These are phyloP conservation scores for Ilex asprella DNA, from an alignment of 257 asterid species.

Conservation along the genomic window DNA sequence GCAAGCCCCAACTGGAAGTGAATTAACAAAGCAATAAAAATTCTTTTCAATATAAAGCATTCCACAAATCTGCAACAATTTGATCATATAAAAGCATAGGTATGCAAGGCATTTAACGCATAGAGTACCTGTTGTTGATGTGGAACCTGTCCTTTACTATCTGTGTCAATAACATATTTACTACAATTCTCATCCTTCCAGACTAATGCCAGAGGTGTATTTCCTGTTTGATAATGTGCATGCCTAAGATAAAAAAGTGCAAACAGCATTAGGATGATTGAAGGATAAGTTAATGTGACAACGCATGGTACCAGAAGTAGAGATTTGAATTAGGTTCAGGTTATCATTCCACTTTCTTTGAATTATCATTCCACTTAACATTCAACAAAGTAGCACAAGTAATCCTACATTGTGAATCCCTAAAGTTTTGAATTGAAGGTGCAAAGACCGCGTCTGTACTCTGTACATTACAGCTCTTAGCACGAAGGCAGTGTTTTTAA, in stretches of 20 bases:
- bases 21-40: background rate
- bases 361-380: too few relatives aligned
- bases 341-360: too few relatives aligned
- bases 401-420: too few relatives aligned
- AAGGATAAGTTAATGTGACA: background rate
- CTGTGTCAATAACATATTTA: constrained; percentile 85
- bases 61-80: background rate
- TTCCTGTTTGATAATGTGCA: constrained; percentile 90
- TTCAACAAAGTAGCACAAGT: too few relatives aligned
- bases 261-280: constrained; percentile 5
- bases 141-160: constrained; percentile 74
- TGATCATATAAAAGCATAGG: background rate
- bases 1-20: background rate
- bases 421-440: too few relatives aligned
- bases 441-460: too few relatives aligned
- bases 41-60: background rate
- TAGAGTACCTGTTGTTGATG: constrained; percentile 72
- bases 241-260: constrained; percentile 42
- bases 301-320: too few relatives aligned
- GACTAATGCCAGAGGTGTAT: constrained; percentile 78
- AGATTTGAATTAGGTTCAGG: too few relatives aligned
- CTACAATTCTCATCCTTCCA: constrained; percentile 95
- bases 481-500: too few relatives aligned
- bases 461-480: too few relatives aligned
- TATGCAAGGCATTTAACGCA: background rate